Base-by-base conservation (phyloP, 2,329 filamentous ascomycete species). In the Cordyceps cicadae region DNA sequence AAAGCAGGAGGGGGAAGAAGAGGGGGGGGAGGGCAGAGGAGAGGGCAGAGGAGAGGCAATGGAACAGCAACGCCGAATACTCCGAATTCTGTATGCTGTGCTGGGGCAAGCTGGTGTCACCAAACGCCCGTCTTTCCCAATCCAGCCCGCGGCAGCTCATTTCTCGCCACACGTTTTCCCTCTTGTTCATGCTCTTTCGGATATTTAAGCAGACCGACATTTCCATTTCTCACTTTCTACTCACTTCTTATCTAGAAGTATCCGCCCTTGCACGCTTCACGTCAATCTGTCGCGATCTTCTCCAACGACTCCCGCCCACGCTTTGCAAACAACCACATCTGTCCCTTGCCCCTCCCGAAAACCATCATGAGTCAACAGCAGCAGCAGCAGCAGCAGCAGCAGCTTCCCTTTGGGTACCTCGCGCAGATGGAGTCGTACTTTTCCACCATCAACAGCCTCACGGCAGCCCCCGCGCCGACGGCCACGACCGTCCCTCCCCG, bases 361-460 rank as follows among this genome's bases (percentile, higher is more conserved):
- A 29, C 29, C 50, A 53, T n/a, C 24, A 54, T 45, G 21, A 54
- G 51, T 15, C 19, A 48, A 26, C 45, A 48, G 15, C 37, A 54
- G 24, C 54, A 56, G 29, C 54, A 39, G 3, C 45, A 48, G 15
- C 37, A 54, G 24, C 54, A 56, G 29, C 54, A 39, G 3, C 43
- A 57, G 45, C 54, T 57, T 41, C 54, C 54, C 4, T 49, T 57
- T 49, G 54, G 45, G 29, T 57, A 57, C 32, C 54, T 57, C 29
- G 37, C 54, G 19, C 54, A 57, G 3, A 39, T 41, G 19, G 32
- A 57, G n/a, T 29, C 54, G 14, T 57, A 39, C 54, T 11, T 49
- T 7, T 19, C 43, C 19, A 9, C 32, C 29, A n/a, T 37, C 43
- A 24, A 24, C 29, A n/a, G 29, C n/a, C 5, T 24, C 21, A 9